phyloP scores from a whole-genome alignment of 306 rosid species.

The Lathyrus oleraceus region DNA sequence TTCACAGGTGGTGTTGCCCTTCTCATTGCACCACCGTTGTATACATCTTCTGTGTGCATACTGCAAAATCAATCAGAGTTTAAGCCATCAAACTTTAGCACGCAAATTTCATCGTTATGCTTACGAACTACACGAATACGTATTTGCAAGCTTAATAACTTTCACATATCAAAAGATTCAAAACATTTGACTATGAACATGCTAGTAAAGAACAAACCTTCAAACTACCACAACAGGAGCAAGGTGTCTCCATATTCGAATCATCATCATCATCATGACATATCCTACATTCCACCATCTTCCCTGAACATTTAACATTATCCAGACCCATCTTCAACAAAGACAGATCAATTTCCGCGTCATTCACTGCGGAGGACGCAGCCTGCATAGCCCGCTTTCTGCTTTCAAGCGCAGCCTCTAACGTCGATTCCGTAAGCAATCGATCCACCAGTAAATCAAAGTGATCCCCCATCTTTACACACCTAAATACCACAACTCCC shows the following conservation, averaged over 20 bases:
- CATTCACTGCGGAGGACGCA: conserved; percentile 52
- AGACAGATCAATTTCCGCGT: conserved; percentile 39
- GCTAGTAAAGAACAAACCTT: conserved; percentile 52
- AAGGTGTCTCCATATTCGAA: conserved; percentile 92
- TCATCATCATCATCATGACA: conserved; percentile 95
- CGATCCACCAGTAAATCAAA: conserved; percentile 91
- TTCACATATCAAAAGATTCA: neutral
- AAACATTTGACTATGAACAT: conserved; percentile 12
- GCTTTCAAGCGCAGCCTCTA: conserved; percentile 89
- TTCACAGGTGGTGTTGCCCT: conserved; percentile 90
- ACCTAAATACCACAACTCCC: conserved; percentile 22
- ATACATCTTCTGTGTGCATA: conserved; percentile 91
- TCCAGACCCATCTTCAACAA: conserved; percentile 44
- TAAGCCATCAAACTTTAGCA: conserved; percentile 24
- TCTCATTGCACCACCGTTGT: conserved; percentile 96
- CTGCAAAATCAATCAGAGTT: conserved; percentile 51
- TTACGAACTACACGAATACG: neutral
- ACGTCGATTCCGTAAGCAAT: conserved; percentile 86
- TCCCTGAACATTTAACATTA: conserved; percentile 44
- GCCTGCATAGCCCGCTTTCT: conserved; percentile 61
- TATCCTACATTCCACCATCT: conserved; percentile 82
- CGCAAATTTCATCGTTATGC: neutral
- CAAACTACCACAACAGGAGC: conserved; percentile 95
- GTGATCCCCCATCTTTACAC: conserved; percentile 81
- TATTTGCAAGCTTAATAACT: neutral